Base-by-base conservation (phyloP, 2,329 filamentous ascomycete species). In the Claviceps spartinae region DNA sequence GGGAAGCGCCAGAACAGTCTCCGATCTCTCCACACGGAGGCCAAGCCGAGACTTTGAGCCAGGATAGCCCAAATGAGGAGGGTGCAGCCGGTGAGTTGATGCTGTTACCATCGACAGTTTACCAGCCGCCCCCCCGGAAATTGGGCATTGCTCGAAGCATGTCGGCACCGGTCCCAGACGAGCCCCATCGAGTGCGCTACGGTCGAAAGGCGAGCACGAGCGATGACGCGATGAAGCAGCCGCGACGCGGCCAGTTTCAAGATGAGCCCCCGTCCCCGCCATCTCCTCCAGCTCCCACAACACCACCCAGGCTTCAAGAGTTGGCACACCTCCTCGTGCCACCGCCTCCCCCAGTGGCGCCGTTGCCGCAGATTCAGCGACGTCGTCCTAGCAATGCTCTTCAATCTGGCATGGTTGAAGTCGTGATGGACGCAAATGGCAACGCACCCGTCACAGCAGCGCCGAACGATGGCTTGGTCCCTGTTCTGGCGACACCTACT, bases 401-500 rank as follows among this genome's bases (percentile, higher is more conserved):
- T 16, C 72, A 71, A 7, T 75, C 77, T 0, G 79, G 76, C 4
- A 75, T 79, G 60, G 82, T 84, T 56, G 80, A 84, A 62, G 81
- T 84, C 55, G 78, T 84, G 48, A 81, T 81, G 75, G 79, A 83
- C 56, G 77, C 81, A 2, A 76, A 80, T 5, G 72, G 77, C 18
- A 62, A 58, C 11, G 56, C 59, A 4, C 58, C 62, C 20, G 58
- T 60, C 13, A 55, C 47, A 9, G 67, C 67, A 8, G 63, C 65
- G 1, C 69, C 68, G 1, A 68, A 69, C 47, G 73, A 75, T 54
- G 62, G 65, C 42, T 68, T 64, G 42, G 69, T 75, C 1, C 71
- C 73, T 6, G 67, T 74, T 55, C 65, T 76, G 42, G 62, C 72
- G 14, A 64, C 72, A 1, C 75, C 72, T 1, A 74, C 71, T 4